Percentiles rank a stretch among this genome's conserved stretches.
phyloP scores from a whole-genome alignment of 768 basidiomycete genomes.

The Cystofilobasidium bisporidii region DNA sequence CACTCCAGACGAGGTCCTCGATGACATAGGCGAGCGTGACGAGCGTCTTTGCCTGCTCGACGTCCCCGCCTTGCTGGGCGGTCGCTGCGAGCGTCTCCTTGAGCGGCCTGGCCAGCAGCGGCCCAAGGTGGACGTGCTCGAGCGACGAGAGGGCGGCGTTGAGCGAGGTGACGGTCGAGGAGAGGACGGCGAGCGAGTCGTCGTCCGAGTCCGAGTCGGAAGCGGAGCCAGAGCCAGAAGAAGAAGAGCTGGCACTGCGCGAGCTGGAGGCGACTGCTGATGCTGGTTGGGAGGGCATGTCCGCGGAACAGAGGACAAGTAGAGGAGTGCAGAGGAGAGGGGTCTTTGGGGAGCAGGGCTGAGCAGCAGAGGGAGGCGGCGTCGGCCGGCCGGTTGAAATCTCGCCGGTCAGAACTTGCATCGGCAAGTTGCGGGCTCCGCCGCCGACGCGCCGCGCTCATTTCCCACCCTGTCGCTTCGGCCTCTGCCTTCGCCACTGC shows the following conservation, averaged over 20 bases:
- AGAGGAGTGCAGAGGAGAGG: background rate
- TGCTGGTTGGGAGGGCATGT: background rate
- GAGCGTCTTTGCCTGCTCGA: constrained; percentile 39
- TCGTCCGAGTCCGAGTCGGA: constrained; percentile 19
- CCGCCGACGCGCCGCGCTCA: too few relatives aligned
- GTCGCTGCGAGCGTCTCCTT: constrained; percentile 30
- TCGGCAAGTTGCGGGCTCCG: too few relatives aligned
- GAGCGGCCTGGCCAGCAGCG: constrained; percentile 32
- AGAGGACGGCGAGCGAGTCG: constrained; percentile 31
- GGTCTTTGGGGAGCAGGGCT: background rate
- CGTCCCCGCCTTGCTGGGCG: constrained; percentile 8
- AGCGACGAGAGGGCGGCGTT: constrained; percentile 30
- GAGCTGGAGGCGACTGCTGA: constrained; percentile 5
- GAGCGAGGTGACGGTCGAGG: constrained; percentile 29
- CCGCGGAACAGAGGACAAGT: too few relatives aligned
- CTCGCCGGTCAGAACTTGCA: too few relatives aligned
- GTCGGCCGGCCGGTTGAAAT: too few relatives aligned
- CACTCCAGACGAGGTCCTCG: constrained; percentile 40
- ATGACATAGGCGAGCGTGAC: constrained; percentile 38
- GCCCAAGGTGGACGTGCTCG: constrained; percentile 31
- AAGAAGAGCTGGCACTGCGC: background rate
- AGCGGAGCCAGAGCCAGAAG: background rate
- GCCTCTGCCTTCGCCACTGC: too few relatives aligned
- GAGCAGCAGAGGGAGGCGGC: too few relatives aligned
- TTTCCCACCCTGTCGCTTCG: too few relatives aligned